Base-by-base conservation (phyloP, 2,329 filamentous ascomycete species). In the Ophiostoma novo-ulmi region DNA sequence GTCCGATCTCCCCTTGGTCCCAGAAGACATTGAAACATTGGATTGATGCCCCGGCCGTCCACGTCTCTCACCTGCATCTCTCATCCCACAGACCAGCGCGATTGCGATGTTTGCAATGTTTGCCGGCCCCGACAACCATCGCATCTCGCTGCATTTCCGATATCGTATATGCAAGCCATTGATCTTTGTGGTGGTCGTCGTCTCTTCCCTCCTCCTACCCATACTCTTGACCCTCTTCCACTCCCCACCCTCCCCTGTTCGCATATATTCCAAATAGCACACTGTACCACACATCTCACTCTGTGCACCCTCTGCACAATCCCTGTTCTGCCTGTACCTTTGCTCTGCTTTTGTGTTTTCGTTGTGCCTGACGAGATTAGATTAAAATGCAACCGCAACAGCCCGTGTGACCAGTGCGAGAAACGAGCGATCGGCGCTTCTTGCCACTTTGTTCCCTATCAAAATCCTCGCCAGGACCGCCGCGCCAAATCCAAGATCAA, bases 321-420 rank as follows among this genome's bases (percentile, higher is more conserved):
- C 44, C n/a, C 44, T 48, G 44, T 48, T 5, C 52, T 58, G 52
- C 52, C 8, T 26, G n/a, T 58, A 14, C 22, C 52, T 58, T 22
- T 4, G n/a, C n/a, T 58, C n/a, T 31, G 1, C 55, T 55, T 68
- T 52, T 31, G 26, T 68, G 2, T 68, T 55, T 68, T 52, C 41
- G 66, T 68, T 26, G 52, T 58, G 14, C 58, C 67, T 68, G 48
- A 61, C 55, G 6, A 55, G 10, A 41, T 65, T 35, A 71, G 70
- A 63, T 64, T 78, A 31, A 77, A 77, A 67, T 78, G 77, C 72
- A 77, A 78, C 71, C 74, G 76, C n/a, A 71, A 70, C 52, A 69
- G 74, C 55, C 77, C 77, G 14, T 78, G 77, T 69, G 75, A 77
- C 52, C 75, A 77, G 36, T 78, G 77, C 70, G 71, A 73, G 64